Base-by-base conservation (phyloP, 129 eudicot genomes). In the Helianthus tuberosus region DNA sequence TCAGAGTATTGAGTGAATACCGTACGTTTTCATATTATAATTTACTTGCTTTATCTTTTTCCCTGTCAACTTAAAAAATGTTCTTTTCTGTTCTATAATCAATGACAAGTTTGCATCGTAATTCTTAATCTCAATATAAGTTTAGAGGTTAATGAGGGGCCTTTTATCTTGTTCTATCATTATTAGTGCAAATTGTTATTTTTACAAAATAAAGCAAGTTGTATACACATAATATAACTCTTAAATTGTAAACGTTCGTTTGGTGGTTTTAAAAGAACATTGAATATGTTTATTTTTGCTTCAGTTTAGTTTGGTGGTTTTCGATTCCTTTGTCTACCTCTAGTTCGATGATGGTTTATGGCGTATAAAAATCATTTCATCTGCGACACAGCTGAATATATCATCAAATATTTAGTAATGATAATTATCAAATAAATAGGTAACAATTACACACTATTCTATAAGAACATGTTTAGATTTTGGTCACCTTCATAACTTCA, bases 1-100 rank as follows among this genome's bases (percentile, higher is more conserved):
- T 95, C 72, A 87, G 95, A 83, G 99, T 95, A 35, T 76, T 95
- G 74, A 82, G 82, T 17, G 96, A 85, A 80, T 95, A 95, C 63
- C 68, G 99, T 95, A 85, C 85, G 96, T 82, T 47, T 54, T 79
- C 53, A 47, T 27, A 39, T 44, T 35, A 48, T 69, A 38, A 52
- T 66, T 17, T 36, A 13, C 10, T 29, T 15, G 27, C 38, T 57
- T 71, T 4, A 14, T 38, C 15, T 14, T 35, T 62, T 27, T 60
- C 15, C 5, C n/a, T 6, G 25, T 62, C 48, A 36, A 14, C 47
- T 7, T 36, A 6, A 35, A 5, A 27, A 36, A 5, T 12, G 50
- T 14, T 8, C 3, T 64, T 64, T 36, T 8, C 60, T 54, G 17
- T 54, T 54, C 9, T 54, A n/a, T 50, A 50, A 50, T 54, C 3